Base-by-base conservation (phyloP, 2,329 filamentous ascomycete species). In the Intubia oerlemansii region DNA sequence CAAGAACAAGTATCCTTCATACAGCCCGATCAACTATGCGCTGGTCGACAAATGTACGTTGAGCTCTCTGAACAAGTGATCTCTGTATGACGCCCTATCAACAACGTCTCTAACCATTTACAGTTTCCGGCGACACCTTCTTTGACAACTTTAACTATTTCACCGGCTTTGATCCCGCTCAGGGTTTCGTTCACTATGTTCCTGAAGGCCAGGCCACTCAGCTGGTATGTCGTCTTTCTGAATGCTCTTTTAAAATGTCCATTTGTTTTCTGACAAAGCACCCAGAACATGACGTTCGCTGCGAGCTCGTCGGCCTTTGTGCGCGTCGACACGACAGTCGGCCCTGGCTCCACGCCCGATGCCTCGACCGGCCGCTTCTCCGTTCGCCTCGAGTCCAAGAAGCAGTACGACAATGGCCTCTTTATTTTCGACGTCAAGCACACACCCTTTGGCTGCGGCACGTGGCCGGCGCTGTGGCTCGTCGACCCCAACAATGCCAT, bases 381-480 rank as follows among this genome's bases (percentile, higher is more conserved):
- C 0, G 66, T 74, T 10, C 66, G 69, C 10, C 50, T 74, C 32
- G 56, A 65, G 34, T 74, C 68, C 20, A 69, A 64, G 41, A 52
- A 46, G 25, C 59, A 59, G 25, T 75, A 72, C 46, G 46, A 66
- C 40, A 48, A 43, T n/a, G 70, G 69, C 0, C 59, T 75, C n/a
- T 75, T 74, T 48, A 51, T 75, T 40, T 75, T 75, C 40, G 67
- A 75, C 41, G 53, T 75, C 37, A 54, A 59, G 34, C 69, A 74
- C 46, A 63, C 62, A 0, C 70, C 69, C 0, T 63, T 56, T 39
- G 69, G 66, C 24, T 75, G 69, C 41, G 66, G 57, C 4, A 66
- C 59, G 14, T 76, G 66, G 71, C 66, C 67, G 2, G 59, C 72
- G 0, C 54, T 78, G 9, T 77, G 72, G 72, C 52, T 77, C 6